phyloP scores from a whole-genome alignment of 2,329 filamentous ascomycete genomes.

The Beauveria pseudobassiana region DNA sequence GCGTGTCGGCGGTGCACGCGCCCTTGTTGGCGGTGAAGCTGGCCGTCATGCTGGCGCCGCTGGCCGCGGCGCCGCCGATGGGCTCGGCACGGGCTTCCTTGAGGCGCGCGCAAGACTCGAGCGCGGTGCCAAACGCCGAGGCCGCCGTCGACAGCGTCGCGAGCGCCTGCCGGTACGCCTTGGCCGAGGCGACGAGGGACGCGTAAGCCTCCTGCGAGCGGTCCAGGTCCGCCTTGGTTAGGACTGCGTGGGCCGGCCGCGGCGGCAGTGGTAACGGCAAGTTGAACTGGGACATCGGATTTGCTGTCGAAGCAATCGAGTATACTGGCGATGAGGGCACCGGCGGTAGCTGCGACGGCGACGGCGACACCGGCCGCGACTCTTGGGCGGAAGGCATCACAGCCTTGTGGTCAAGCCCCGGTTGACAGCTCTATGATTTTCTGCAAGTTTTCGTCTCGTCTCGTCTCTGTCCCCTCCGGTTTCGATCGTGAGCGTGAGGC shows the following conservation, averaged over 20 bases:
- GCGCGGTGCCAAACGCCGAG: conserved; percentile 55
- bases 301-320: conserved; percentile 56
- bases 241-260: conserved; percentile 48
- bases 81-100: conserved; percentile 58
- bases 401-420: neutral
- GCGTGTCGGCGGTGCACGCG: conserved; percentile 54
- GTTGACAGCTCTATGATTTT: neutral
- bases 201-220: conserved; percentile 55
- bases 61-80: conserved; percentile 33
- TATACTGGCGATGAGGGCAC: conserved; percentile 57
- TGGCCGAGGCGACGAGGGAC: conserved; percentile 53
- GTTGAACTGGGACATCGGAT: conserved; percentile 50
- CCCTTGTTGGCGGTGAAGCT: conserved; percentile 37
- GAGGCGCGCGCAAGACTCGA: conserved; percentile 60
- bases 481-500: neutral
- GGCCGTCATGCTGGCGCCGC: conserved; percentile 32
- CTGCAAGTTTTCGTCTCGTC: neutral
- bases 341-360: conserved; percentile 49
- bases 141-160: conserved; percentile 53
- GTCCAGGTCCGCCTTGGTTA: conserved; percentile 57
- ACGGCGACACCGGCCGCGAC: conserved; percentile 38
- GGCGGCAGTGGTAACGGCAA: conserved; percentile 55
- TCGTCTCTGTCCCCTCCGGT: neutral
- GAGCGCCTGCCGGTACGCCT: conserved; percentile 56
- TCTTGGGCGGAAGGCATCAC: conserved; percentile 26